Evolutionary conservation across 2,329 filamentous ascomycete species (phyloP), one percentile per base, ranked within the genome.

Genomic region (Chalaropsis thielavioides): DNA sequence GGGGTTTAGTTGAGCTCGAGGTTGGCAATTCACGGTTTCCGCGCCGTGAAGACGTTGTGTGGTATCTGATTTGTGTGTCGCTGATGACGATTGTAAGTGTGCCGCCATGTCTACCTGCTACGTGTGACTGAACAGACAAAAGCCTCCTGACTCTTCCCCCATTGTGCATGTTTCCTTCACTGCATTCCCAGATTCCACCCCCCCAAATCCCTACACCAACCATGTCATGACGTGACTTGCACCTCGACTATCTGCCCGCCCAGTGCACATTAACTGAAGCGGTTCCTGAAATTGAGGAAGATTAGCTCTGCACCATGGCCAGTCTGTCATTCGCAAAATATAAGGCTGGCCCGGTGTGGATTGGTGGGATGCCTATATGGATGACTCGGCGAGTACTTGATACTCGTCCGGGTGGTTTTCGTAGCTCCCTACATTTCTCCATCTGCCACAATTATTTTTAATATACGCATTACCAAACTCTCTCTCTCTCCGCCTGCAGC

Each of bases 251-350:
- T 88, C 87, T 90, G 87, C 87, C 86, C 87, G 87, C 82, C 83
- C 86, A 88, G 86, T 80, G 79, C 72, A 63, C 81, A 76, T 81
- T 86, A 83, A 79, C 86, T 89, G 86, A 86, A 81, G 79, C 86
- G 87, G 86, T 90, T 90, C 87, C 87, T 90, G 86, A 79, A 88
- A 85, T 76, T 79, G 87, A 90, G 87, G 87, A 81, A 90, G 86
- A 90, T 83, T 79, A 83, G 84, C 86, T 85, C 82, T 83, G 79
- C 81, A 81, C 79, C 79, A 80, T 74, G 71, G 72, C 70, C 74
- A 59, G 76, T 78, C 81, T 80, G 77, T 84, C 80, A 85, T 88
- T 87, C 85, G 84, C 84, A 85, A 78, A 80, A 76, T 76, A 73
- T n/a, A 78, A 81, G 83, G 78, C 72, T 79, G 81, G 79, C 78